Evolutionary conservation across 768 basidiomycete species (phyloP).

Genomic region (Symmetrospora coprosmae): DNA sequence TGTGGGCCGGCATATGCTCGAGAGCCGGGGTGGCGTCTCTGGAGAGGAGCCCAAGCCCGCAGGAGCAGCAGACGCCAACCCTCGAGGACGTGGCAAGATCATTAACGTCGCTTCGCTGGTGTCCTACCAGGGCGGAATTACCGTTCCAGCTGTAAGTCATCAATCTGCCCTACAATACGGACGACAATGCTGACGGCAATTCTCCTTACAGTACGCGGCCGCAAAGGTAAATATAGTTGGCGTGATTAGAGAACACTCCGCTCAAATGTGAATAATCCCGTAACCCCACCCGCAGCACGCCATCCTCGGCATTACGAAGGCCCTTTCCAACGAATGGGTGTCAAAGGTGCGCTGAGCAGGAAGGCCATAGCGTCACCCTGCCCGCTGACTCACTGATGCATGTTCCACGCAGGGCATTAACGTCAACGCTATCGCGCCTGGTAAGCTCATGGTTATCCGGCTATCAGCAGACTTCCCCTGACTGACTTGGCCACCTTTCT

Average conservation of each 20-base stretch:
- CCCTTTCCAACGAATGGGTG: conserved; percentile 87
- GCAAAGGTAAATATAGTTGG: conserved; percentile 69
- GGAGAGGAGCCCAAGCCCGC: conserved; percentile 31
- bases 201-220: too few species aligned
- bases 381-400: neutral
- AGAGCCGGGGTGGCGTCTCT: conserved; percentile 41
- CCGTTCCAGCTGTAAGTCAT: conserved; percentile 72
- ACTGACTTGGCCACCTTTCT: neutral
- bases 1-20: conserved; percentile 77
- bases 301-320: conserved; percentile 56
- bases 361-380: neutral
- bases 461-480: neutral
- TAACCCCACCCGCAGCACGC: conserved; percentile 37
- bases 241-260: too few species aligned
- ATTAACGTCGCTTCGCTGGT: conserved; percentile 49
- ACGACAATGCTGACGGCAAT: too few species aligned
- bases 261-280: conserved; percentile 32
- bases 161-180: too few species aligned
- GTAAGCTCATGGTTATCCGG: neutral
- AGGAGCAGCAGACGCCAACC: conserved; percentile 33
- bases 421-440: conserved; percentile 66
- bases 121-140: conserved; percentile 51
- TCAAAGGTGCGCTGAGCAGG: conserved; percentile 39
- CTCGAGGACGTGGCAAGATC: conserved; percentile 49
- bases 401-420: conserved; percentile 59